Evolutionary conservation across 306 rosid species (phyloP), one percentile per base, ranked within the genome.

Genomic region (Dalbergia cochinchinensis): DNA sequence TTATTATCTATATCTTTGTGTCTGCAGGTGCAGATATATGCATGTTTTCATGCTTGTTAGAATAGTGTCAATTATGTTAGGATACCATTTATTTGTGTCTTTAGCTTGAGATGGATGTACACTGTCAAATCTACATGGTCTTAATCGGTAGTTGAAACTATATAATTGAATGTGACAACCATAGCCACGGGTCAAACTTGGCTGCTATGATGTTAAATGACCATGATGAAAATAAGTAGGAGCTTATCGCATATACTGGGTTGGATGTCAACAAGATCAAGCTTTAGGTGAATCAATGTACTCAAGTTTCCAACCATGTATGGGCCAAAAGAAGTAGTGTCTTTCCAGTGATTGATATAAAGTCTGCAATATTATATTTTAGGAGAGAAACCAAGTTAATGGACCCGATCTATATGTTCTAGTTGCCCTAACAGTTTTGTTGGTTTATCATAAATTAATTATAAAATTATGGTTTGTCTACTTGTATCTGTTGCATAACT

Each of bases 131-230:
- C 69, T 37, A 42, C 31, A 37, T 4, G 13, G 15, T 70, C 19
- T 22, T 58, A 65, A 41, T 76, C 58, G 78, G 39, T 79, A 34
- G 70, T 11, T 76, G 64, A 61, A 54, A 59, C 44, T 72, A 39
- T 39, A 54, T 41, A 65, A 34, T 79, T 76, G 78, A 66, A 34
- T 79, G 42, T 71, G 68, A 63, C 76, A 34, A 35, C 75, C 85
- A 71, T 76, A 42, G 19, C 15, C 10, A 51, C 7, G 6, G 20
- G 83, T 83, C 89, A 77, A 80, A 77, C 55, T 76, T 83, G 83
- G 19, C 72, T 72, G 89, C 80, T 45, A 57, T 34, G 12, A 64
- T 31, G 19, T 76, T 42, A 18, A 37, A 44, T 77, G 74, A 58
- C 74, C 44, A 16, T n/a, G n/a, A 59, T 69, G 60, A 59, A 69